Evolutionary conservation across 768 basidiomycete species (phyloP).

Genomic region (Pleurotus ostreatus): DNA sequence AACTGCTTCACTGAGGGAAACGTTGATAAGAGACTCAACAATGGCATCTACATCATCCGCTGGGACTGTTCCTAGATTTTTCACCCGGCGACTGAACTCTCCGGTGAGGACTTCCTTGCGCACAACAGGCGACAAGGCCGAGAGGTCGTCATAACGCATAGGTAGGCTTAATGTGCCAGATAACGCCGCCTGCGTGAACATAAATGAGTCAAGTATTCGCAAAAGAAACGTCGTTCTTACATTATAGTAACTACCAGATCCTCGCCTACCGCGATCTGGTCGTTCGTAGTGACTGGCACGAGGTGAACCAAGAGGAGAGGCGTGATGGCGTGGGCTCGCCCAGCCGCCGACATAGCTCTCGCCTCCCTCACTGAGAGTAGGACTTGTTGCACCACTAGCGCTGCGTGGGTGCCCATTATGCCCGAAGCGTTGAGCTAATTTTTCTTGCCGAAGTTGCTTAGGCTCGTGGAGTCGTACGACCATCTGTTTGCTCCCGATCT

Average conservation of each 20-base stretch:
- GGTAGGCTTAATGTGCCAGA: slow-evolving; percentile 76
- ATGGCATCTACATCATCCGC: slow-evolving; percentile 55
- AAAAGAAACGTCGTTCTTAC: slow-evolving; percentile 32
- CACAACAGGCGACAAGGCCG: slow-evolving; percentile 80
- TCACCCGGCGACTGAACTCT: slow-evolving; percentile 75
- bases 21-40: slow-evolving; percentile 66
- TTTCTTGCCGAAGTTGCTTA: slow-evolving; percentile 87
- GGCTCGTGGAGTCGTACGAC: slow-evolving; percentile 89
- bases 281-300: slow-evolving; percentile 49
- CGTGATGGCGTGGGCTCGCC: slow-evolving; percentile 64
- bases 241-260: slow-evolving; percentile 85
- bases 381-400: slow-evolving; percentile 82
- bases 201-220: too few relatives aligned
- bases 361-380: slow-evolving; percentile 76
- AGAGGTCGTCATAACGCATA: slow-evolving; percentile 84
- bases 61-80: slow-evolving; percentile 48
- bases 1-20: slow-evolving; percentile 75
- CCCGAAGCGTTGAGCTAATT: slow-evolving; percentile 78
- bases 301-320: slow-evolving; percentile 54
- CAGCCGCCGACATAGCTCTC: slow-evolving; percentile 66
- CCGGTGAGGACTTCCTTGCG: slow-evolving; percentile 83
- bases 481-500: slow-evolving; percentile 70
- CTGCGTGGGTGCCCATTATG: slow-evolving; percentile 78
- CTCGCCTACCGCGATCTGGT: slow-evolving; percentile 64
- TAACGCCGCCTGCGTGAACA: slow-evolving; percentile 61